Evolutionary conservation across 2,329 filamentous ascomycete genomes (phyloP).

Genomic region (Colletotrichum tabaci): DNA sequence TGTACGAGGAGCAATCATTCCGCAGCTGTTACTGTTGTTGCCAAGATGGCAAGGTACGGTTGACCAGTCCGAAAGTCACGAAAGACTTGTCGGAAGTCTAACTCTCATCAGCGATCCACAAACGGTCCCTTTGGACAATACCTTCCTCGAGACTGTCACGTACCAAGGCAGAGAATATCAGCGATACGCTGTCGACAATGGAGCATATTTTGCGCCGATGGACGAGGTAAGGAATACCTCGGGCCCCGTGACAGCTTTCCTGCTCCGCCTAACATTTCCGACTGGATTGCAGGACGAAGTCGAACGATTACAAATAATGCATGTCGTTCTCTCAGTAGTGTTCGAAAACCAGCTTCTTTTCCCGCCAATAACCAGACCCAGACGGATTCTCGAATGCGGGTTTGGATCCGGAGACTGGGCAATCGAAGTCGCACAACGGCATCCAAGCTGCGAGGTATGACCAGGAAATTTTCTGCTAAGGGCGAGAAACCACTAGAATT

Average conservation of each 20-base stretch:
- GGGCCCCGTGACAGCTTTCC: constrained; percentile 1
- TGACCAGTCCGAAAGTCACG: not conserved
- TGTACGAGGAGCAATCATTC: not conserved
- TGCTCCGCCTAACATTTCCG: constrained; percentile 11
- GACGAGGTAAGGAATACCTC: constrained; percentile 72
- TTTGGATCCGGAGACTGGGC: constrained; percentile 82
- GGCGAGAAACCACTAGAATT: not conserved
- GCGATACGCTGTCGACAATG: constrained; percentile 74
- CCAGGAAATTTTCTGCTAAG: not conserved
- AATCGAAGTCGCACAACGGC: constrained; percentile 74
- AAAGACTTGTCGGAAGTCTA: constrained; percentile 44
- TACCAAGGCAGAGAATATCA: constrained; percentile 78
- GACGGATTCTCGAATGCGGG: constrained; percentile 79
- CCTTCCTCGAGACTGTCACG: constrained; percentile 71
- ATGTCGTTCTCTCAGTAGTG: constrained; percentile 72
- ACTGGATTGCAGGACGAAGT: constrained; percentile 72
- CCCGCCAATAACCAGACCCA: constrained; percentile 72
- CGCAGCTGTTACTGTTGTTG: not conserved
- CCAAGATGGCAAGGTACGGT: constrained; percentile 41
- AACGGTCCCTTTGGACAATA: constrained; percentile 69
- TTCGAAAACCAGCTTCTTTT: constrained; percentile 80
- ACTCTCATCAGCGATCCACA: constrained; percentile 58
- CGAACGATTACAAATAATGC: constrained; percentile 74
- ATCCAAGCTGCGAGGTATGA: constrained; percentile 76
- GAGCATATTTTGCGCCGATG: constrained; percentile 77